Evolutionary conservation across 768 basidiomycete species (phyloP), one percentile per base, ranked within the genome.

Genomic region (Lactarius sp.): DNA sequence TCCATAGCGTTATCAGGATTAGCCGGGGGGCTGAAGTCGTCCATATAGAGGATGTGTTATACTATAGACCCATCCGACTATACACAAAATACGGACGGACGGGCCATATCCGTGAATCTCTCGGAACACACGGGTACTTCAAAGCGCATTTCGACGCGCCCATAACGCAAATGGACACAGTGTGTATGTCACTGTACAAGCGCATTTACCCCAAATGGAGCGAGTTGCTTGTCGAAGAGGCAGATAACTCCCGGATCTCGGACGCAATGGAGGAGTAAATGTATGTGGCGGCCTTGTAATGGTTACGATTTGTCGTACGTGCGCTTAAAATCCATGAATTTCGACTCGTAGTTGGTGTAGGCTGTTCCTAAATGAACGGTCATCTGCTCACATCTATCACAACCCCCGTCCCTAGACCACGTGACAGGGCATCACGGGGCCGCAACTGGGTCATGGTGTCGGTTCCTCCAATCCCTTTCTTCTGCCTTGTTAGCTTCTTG

Each of bases 61-160:
- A 95, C 75, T 98, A 90, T 81, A 90, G 92, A 73, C 94, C 94
- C 1, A 86, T 98, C 63, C 92, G 96, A 71, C 78, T 98, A 61
- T 82, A 93, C 73, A 98, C 94, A 3, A 99, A 98, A 75, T 82
- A 88, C 64, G 95, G 96, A 10, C 83, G 92, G 22, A 81, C 80
- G 31, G 97, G 96, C 2, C 94, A 99, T 74, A 91, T 95, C 69
- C 81, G 80, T 53, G 95, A 94, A 75, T 88, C 92, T 9, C 85
- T 99, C 18, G 96, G 96, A 52, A 98, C 94, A 36, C 96, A 99
- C 71, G 97, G 96, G 36, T 77, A 98, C 76, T 93, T 94, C 82
- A 98, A 98, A 79, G 95, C 94, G 18, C 84, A 92, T 73, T 94
- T 94, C 75, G 94, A 97, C 71, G 92, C 91, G 14, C 92, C 90